These are phyloP conservation scores for Axilococcus clingmanii DNA, from an alignment of 139 green algal species.

Conservation along the genomic window DNA sequence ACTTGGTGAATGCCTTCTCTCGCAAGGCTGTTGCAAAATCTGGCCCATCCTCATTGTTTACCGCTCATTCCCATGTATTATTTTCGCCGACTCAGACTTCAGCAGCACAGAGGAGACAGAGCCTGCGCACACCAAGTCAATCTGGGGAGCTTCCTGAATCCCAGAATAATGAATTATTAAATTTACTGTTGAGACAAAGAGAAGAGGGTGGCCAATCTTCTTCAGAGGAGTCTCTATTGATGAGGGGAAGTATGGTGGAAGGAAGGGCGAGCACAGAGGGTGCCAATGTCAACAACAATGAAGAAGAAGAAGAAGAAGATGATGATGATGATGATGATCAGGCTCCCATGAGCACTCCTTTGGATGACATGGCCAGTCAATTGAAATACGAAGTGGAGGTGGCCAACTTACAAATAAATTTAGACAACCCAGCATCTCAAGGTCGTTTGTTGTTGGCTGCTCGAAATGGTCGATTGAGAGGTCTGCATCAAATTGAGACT, in stretches of 20 bases:
- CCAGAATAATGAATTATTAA: constrained; percentile 5
- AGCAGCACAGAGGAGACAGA: neutral
- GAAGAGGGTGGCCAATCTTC: neutral
- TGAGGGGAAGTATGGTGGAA: neutral
- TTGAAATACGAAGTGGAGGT: constrained; percentile 56
- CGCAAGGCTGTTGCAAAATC: neutral
- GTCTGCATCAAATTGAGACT: constrained; percentile 12
- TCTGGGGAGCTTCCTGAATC: neutral
- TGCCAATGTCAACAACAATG: neutral
- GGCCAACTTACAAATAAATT: constrained; percentile 44
- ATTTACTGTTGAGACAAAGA: constrained; percentile 1
- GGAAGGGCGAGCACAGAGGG: neutral
- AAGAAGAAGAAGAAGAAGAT: constrained; percentile 5
- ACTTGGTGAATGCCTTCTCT: constrained; percentile 18
- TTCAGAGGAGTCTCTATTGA: neutral
- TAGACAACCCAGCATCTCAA: constrained; percentile 10
- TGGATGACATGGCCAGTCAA: constrained; percentile 9
- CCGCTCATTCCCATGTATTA: no score
- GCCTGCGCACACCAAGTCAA: constrained; percentile 1
- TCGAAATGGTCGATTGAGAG: constrained; percentile 34
- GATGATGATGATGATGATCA: constrained; percentile 8
- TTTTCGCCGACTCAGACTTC: neutral
- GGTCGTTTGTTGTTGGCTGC: constrained; percentile 52
- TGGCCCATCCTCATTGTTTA: no score
- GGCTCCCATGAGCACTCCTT: constrained; percentile 14